A percentile compares a stretch with the other conserved stretches of the same genome.
Conservation (phyloP, 371 early-diverging fungal species). For the Mucor sp. region DNA sequence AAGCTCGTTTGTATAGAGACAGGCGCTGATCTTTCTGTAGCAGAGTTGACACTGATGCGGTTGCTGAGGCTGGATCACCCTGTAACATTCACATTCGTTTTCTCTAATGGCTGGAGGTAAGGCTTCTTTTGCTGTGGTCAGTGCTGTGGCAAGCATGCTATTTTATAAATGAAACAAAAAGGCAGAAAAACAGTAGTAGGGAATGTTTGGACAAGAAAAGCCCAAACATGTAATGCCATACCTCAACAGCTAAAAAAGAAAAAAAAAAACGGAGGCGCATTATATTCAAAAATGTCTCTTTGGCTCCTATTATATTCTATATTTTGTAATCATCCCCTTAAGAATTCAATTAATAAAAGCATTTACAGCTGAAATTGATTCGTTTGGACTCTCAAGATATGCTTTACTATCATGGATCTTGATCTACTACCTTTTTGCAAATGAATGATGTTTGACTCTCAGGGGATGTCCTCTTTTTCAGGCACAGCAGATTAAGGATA, state of each 20-base stretch:
- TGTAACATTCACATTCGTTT: neutral
- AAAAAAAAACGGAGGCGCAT: neutral
- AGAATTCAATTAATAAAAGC: too few relatives aligned
- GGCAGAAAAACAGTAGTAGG: neutral
- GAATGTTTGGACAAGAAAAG: neutral
- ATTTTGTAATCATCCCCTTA: neutral
- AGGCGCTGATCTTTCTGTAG: slow-evolving; percentile 5
- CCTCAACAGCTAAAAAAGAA: neutral
- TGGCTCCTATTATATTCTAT: neutral
- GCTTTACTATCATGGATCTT: too few relatives aligned
- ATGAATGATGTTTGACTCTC: too few relatives aligned
- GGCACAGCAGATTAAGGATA: too few relatives aligned
- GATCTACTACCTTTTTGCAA: too few relatives aligned
- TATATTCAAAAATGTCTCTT: neutral
- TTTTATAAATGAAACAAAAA: neutral
- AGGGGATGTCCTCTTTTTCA: too few relatives aligned
- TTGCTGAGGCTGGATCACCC: neutral
- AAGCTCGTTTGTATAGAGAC: slow-evolving; percentile 1
- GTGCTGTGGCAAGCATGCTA: neutral
- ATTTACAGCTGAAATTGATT: too few relatives aligned
- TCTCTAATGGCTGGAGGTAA: neutral
- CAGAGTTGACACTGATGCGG: slow-evolving; percentile 8
- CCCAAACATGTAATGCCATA: neutral
- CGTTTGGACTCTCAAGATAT: too few relatives aligned
- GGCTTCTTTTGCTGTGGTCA: neutral